Percentiles rank a stretch among this genome's conserved stretches.
Conservation (phyloP, 2,329 filamentous ascomycete genomes). For the Sclerotinia nivalis region DNA sequence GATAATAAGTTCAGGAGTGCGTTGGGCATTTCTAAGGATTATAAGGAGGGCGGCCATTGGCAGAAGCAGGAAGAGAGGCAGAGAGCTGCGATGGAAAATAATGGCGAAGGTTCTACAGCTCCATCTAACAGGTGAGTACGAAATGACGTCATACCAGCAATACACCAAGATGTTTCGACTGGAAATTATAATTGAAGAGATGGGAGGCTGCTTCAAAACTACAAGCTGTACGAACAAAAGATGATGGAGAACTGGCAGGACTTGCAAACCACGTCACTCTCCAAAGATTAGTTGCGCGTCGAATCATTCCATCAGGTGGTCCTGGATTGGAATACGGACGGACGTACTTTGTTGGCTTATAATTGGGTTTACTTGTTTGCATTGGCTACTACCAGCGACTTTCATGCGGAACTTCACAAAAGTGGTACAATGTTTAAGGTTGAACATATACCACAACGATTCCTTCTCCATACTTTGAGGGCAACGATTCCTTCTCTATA, state of each 20-base stretch:
- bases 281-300: too few species aligned
- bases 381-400: neutral
- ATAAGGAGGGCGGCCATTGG: slow-evolving; percentile 86
- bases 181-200: too few species aligned
- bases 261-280: too few species aligned
- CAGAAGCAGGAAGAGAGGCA: slow-evolving; percentile 64
- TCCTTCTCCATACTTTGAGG: neutral
- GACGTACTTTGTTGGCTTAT: neutral
- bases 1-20: slow-evolving; percentile 85
- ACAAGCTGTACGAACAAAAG: neutral
- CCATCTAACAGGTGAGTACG: neutral
- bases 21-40: slow-evolving; percentile 81
- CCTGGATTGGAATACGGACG: neutral
- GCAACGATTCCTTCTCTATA: neutral
- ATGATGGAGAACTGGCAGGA: neutral
- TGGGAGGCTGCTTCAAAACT: neutral
- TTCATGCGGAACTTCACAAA: neutral
- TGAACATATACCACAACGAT: neutral
- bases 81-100: slow-evolving; percentile 20
- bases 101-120: slow-evolving; percentile 5
- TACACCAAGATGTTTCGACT: too few species aligned
- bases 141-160: neutral
- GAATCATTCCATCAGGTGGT: neutral
- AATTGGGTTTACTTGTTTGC: neutral
- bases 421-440: slow-evolving; percentile 4